A percentile compares a stretch with the other conserved stretches of the same genome.
Evolutionary conservation across 1,284 basidiomycete genomes (phyloP).

Genomic region (Ceratobasidium sp.): DNA sequence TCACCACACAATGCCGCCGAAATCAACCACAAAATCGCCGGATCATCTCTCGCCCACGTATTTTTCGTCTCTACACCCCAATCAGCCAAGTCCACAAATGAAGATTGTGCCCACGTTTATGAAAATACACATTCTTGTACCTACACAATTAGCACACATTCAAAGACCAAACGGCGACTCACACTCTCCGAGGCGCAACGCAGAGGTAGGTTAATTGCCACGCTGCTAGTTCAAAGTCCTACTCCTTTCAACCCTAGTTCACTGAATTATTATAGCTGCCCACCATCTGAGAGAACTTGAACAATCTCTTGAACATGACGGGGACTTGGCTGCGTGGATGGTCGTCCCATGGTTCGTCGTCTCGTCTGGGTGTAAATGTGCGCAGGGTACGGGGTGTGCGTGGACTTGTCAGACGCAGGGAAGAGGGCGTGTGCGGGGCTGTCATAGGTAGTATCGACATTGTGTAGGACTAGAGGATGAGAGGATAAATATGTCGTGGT

Average conservation of each 20-base stretch:
- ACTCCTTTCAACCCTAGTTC: constrained; percentile 39
- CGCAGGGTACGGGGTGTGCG: constrained; percentile 1
- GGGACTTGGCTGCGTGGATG: constrained; percentile 63
- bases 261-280: constrained; percentile 44
- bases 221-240: constrained; percentile 95
- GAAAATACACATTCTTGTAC: constrained; percentile 90
- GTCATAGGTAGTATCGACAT: constrained; percentile 33
- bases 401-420: background rate
- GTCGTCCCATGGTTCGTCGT: constrained; percentile 37
- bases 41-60: constrained; percentile 95
- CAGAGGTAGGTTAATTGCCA: constrained; percentile 94
- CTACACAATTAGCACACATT: constrained; percentile 50
- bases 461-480: background rate
- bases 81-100: constrained; percentile 15
- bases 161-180: constrained; percentile 51
- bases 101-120: constrained; percentile 68
- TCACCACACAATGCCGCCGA: constrained; percentile 75
- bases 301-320: constrained; percentile 75
- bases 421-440: constrained; percentile 11
- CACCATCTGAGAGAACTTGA: constrained; percentile 87
- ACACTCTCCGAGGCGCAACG: constrained; percentile 89
- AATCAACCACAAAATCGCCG: constrained; percentile 87
- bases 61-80: constrained; percentile 86
- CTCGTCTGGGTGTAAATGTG: constrained; percentile 13
- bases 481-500: background rate